Evolutionary conservation across 805 yeast genomes (phyloP).

Genomic region (Ogataea populi-albae): DNA sequence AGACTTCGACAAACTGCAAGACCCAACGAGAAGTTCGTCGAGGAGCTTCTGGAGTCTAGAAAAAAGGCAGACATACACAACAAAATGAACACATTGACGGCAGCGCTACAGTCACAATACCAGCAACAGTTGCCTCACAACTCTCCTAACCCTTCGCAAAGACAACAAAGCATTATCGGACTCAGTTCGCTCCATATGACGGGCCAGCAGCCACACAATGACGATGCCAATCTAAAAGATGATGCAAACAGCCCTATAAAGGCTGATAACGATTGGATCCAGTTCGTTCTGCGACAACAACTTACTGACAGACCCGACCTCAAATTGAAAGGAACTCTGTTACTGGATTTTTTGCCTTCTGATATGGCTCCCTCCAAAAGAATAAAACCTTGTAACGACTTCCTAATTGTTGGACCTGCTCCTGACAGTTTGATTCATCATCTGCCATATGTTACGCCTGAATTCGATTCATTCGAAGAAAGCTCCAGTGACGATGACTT

Average conservation of each 20-base stretch:
- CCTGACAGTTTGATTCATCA: constrained; percentile 31
- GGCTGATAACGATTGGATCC: constrained; percentile 35
- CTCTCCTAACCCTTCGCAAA: constrained; percentile 3
- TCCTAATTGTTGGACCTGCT: constrained; percentile 34
- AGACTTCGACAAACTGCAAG: constrained; percentile 40
- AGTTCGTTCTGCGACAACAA: constrained; percentile 29
- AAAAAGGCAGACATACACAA: constrained; percentile 24
- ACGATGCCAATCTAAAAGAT: constrained; percentile 2
- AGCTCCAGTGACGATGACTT: not conserved
- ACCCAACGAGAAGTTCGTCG: constrained; percentile 28
- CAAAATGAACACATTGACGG: constrained; percentile 33
- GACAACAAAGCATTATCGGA: constrained; percentile 13
- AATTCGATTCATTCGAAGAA: too few relatives aligned
- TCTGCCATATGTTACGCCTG: constrained; percentile 31
- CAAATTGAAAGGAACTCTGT: constrained; percentile 28
- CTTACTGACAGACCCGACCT: constrained; percentile 23
- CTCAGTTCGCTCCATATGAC: constrained; percentile 3
- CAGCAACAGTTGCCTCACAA: constrained; percentile 22
- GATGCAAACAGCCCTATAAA: not conserved
- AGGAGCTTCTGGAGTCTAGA: constrained; percentile 21
- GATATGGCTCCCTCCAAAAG: constrained; percentile 23
- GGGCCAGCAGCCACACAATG: not conserved
- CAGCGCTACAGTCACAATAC: constrained; percentile 30
- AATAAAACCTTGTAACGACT: constrained; percentile 26
- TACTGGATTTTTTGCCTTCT: constrained; percentile 26